phyloP scores from a whole-genome alignment of 495 filamentous ascomycete species.

The Penicillium nucicola region DNA sequence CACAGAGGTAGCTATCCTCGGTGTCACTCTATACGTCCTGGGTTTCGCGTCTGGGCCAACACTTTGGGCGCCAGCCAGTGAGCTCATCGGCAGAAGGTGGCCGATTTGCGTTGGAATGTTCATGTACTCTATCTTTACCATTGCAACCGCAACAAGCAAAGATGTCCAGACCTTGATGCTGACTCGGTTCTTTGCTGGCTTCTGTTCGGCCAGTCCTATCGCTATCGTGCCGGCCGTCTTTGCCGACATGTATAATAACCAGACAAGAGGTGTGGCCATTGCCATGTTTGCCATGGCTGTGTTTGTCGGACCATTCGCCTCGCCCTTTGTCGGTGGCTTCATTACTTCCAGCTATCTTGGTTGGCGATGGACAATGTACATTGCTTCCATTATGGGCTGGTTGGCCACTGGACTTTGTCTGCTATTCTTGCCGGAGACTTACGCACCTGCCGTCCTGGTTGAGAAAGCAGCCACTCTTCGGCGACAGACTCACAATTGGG shows the following conservation, averaged over 20 bases:
- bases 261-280: conserved; percentile 46
- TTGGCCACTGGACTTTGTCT: conserved; percentile 24
- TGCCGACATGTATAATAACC: conserved; percentile 50
- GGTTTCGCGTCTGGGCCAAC: conserved; percentile 51
- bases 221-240: conserved; percentile 44
- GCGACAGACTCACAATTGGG: conserved; percentile 46
- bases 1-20: conserved; percentile 50
- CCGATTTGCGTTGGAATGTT: conserved; percentile 53
- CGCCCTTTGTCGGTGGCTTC: conserved; percentile 46
- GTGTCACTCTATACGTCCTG: conserved; percentile 53
- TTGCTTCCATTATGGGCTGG: conserved; percentile 40
- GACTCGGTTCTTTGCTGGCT: conserved; percentile 46
- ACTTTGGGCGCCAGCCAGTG: conserved; percentile 66
- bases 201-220: conserved; percentile 43
- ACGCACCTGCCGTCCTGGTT: conserved; percentile 36
- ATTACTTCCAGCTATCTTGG: conserved; percentile 39
- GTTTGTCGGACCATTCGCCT: conserved; percentile 47
- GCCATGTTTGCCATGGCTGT: conserved; percentile 50
- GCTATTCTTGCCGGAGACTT: conserved; percentile 36
- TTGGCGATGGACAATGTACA: conserved; percentile 50
- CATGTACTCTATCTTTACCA: conserved; percentile 51
- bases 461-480: conserved; percentile 39
- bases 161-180: conserved; percentile 55
- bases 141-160: conserved; percentile 54
- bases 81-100: conserved; percentile 62